Evolutionary conservation across 1,284 basidiomycete species (phyloP).

Genomic region (Melampsora americana): DNA sequence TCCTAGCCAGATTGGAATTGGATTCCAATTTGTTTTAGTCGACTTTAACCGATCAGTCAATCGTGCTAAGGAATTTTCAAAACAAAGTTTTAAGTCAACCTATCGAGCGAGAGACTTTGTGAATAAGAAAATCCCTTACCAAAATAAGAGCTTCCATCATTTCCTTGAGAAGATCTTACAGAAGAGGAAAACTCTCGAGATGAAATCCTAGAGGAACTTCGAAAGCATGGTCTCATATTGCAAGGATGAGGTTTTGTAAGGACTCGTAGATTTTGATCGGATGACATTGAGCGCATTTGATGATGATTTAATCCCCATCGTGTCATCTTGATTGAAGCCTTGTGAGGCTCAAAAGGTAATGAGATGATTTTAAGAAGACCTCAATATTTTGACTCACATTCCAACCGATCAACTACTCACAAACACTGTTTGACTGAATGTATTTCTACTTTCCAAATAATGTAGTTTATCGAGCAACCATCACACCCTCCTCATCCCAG

Average conservation of each 20-base stretch:
- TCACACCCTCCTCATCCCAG: too few species aligned
- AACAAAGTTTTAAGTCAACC: background rate
- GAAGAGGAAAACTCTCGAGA: background rate
- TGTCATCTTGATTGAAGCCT: too few species aligned
- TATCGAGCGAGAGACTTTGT: background rate
- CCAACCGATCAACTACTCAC: too few species aligned
- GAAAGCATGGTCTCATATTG: background rate
- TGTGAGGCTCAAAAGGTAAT: too few species aligned
- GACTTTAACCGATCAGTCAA: constrained; percentile 13
- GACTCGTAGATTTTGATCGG: too few species aligned
- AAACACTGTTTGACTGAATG: too few species aligned
- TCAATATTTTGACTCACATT: too few species aligned
- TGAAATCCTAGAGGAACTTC: background rate
- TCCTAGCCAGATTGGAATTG: constrained; percentile 85
- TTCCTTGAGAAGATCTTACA: background rate
- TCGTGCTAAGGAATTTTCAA: background rate
- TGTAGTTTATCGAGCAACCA: too few species aligned
- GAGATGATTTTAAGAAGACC: too few species aligned
- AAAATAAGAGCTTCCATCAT: background rate
- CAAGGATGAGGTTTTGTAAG: background rate
- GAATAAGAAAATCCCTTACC: background rate
- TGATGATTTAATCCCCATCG: too few species aligned
- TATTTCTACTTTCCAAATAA: too few species aligned
- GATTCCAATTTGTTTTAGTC: constrained; percentile 66
- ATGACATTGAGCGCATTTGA: too few species aligned